phyloP scores from a whole-genome alignment of 1,284 basidiomycete species.

The Cerioporus squamosus region DNA sequence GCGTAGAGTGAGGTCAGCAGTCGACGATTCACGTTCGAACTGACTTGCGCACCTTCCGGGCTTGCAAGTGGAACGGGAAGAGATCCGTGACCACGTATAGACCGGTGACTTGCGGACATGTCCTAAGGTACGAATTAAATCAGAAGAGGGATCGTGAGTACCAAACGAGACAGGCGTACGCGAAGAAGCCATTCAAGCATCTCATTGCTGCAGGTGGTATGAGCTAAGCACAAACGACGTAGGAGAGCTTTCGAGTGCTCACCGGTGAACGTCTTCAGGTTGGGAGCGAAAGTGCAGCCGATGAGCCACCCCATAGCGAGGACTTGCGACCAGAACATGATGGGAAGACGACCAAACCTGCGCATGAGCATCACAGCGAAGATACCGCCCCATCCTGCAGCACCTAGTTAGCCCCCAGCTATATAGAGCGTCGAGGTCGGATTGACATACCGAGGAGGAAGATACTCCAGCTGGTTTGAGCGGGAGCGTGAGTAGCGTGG shows the following conservation, averaged over 20 bases:
- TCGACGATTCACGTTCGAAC: not conserved
- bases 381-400: conserved; percentile 61
- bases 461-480: conserved; percentile 61
- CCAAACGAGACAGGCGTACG: conserved; percentile 38
- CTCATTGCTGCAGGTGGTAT: conserved; percentile 55
- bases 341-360: conserved; percentile 60
- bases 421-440: not conserved
- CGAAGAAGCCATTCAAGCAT: conserved; percentile 73
- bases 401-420: not conserved
- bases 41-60: conserved; percentile 54
- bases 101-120: conserved; percentile 72
- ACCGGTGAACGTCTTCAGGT: conserved; percentile 57
- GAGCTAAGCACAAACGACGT: not conserved
- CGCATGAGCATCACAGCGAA: conserved; percentile 63
- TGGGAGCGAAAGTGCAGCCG: conserved; percentile 59
- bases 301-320: conserved; percentile 53
- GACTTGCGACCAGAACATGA: conserved; percentile 69
- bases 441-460: conserved; percentile 55
- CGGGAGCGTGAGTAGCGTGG: conserved; percentile 1
- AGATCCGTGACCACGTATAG: conserved; percentile 70
- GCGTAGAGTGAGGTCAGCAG: not conserved
- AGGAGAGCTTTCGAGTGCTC: conserved; percentile 11
- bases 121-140: conserved; percentile 40
- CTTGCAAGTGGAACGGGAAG: conserved; percentile 78
- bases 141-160: not conserved